These are phyloP conservation scores for Neopestalotiopsis clavispora DNA, from an alignment of 2,329 filamentous ascomycete genomes.

Conservation along the genomic window DNA sequence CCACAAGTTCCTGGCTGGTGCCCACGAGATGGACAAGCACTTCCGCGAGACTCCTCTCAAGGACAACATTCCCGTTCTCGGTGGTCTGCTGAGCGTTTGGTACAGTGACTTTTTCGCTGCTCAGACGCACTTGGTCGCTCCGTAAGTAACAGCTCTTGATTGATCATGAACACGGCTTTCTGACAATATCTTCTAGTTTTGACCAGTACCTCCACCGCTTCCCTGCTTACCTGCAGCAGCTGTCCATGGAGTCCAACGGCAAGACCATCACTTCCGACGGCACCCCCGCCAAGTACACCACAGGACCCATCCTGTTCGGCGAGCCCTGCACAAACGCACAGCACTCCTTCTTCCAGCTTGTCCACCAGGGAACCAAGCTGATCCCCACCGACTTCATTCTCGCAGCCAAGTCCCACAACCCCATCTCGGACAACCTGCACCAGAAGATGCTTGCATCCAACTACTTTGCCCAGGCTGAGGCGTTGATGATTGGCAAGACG, in stretches of 20 bases:
- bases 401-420: slow-evolving; percentile 96
- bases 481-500: slow-evolving; percentile 89
- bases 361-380: slow-evolving; percentile 98
- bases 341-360: slow-evolving; percentile 99
- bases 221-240: slow-evolving; percentile 97
- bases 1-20: slow-evolving; percentile 91
- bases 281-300: slow-evolving; percentile 95
- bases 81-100: slow-evolving; percentile 94
- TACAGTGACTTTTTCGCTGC: slow-evolving; percentile 99
- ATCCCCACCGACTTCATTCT: slow-evolving; percentile 98
- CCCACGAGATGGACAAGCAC: slow-evolving; percentile 98
- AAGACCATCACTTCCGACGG: slow-evolving; percentile 93
- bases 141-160: slow-evolving; percentile 60
- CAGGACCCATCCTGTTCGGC: slow-evolving; percentile 92
- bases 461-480: slow-evolving; percentile 89
- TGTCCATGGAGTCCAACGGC: slow-evolving; percentile 99
- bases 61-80: slow-evolving; percentile 93
- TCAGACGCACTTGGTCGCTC: slow-evolving; percentile 95
- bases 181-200: slow-evolving; percentile 60
- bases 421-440: slow-evolving; percentile 88
- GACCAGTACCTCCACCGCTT: slow-evolving; percentile 99
- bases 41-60: slow-evolving; percentile 89
- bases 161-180: background rate
- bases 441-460: slow-evolving; percentile 95
- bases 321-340: slow-evolving; percentile 99